Percentiles rank a stretch among this genome's conserved stretches.
phyloP scores from a whole-genome alignment of 345 rosid genomes.

The Salix udensis region DNA sequence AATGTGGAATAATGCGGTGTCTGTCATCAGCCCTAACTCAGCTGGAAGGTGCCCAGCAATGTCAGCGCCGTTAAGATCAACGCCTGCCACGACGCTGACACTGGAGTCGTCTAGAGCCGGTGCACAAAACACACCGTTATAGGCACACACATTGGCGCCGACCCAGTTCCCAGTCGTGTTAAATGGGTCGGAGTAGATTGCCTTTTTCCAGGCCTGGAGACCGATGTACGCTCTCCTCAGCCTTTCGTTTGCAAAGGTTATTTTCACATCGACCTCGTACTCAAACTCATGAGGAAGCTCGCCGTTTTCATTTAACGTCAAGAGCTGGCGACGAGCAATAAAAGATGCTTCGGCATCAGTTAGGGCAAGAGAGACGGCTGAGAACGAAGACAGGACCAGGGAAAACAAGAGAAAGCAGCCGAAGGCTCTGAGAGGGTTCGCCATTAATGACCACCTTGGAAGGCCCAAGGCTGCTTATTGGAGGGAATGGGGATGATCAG shows the following conservation, averaged over 20 bases:
- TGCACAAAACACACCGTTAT: conserved; percentile 70
- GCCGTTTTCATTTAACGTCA: conserved; percentile 33
- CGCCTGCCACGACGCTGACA: conserved; percentile 50
- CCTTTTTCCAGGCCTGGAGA: conserved; percentile 75
- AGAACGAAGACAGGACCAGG: conserved; percentile 12
- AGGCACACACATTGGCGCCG: conserved; percentile 59
- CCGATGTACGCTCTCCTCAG: conserved; percentile 59
- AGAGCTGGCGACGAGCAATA: conserved; percentile 65
- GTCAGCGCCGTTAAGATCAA: conserved; percentile 75
- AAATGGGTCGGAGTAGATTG: conserved; percentile 65
- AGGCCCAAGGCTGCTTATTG: conserved; percentile 74
- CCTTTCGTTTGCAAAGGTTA: conserved; percentile 51
- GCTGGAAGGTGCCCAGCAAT: conserved; percentile 72
- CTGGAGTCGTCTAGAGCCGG: conserved; percentile 54
- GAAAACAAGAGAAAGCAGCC: conserved; percentile 51
- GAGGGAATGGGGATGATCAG: conserved; percentile 12
- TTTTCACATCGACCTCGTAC: conserved; percentile 28
- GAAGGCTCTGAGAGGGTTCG: conserved; percentile 37
- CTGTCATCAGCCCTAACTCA: conserved; percentile 62
- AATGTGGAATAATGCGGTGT: conserved; percentile 57
- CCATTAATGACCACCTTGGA: conserved; percentile 53
- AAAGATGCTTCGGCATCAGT: conserved; percentile 49
- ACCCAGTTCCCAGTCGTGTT: conserved; percentile 71
- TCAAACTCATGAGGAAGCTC: conserved; percentile 38
- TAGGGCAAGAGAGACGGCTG: conserved; percentile 37